These are phyloP conservation scores for Linum usitatissimum DNA, from an alignment of 345 rosid species.

Conservation along the genomic window DNA sequence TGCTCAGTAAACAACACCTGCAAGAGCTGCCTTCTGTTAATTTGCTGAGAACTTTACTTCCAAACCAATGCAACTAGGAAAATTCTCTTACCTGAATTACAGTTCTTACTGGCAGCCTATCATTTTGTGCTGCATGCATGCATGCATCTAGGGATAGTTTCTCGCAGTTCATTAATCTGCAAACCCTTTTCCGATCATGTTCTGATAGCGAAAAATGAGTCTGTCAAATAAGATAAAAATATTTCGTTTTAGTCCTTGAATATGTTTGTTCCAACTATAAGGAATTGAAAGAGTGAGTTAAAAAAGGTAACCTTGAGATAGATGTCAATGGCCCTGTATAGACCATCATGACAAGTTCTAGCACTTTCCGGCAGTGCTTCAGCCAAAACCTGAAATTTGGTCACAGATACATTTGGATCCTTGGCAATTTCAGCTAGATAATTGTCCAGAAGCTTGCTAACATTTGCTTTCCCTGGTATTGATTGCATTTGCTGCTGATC, in stretches of 20 bases:
- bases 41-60: neutral
- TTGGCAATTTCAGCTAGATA: constrained; percentile 19
- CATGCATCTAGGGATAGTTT: constrained; percentile 83
- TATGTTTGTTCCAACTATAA: neutral
- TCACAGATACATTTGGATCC: neutral
- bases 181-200: constrained; percentile 57
- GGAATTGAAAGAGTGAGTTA: constrained; percentile 4
- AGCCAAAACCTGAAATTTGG: neutral
- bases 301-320: constrained; percentile 57
- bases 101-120: constrained; percentile 72
- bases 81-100: constrained; percentile 52
- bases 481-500: constrained; percentile 40
- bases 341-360: neutral
- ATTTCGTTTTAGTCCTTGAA: neutral
- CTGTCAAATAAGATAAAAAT: constrained; percentile 29
- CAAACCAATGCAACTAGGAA: no score
- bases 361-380: neutral
- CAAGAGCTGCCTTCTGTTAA: constrained; percentile 5
- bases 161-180: constrained; percentile 65
- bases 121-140: constrained; percentile 89
- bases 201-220: constrained; percentile 64
- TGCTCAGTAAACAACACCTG: constrained; percentile 78
- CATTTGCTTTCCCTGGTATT: constrained; percentile 35
- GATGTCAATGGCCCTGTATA: constrained; percentile 53
- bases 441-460: constrained; percentile 63